Evolutionary conservation across 2,329 filamentous ascomycete species (phyloP).

Genomic region (Colletotrichum shisoi): DNA sequence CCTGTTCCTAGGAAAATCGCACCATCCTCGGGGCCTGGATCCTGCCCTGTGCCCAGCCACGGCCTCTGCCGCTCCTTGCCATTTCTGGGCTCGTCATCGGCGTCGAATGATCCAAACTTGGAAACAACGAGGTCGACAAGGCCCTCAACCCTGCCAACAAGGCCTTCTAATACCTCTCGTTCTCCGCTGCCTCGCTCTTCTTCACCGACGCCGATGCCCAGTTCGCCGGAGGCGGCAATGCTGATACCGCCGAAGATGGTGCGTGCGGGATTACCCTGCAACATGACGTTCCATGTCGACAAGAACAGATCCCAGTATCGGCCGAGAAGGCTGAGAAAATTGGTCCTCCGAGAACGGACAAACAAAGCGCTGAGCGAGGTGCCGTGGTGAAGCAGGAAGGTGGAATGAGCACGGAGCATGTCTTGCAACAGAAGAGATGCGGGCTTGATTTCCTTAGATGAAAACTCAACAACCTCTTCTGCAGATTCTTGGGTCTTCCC

Average conservation of each 20-base stretch:
- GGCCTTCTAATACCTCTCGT: slow-evolving; percentile 89
- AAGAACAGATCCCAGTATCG: slow-evolving; percentile 80
- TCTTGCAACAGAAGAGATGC: slow-evolving; percentile 80
- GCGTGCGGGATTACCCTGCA: slow-evolving; percentile 86
- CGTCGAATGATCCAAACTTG: slow-evolving; percentile 70
- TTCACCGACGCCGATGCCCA: slow-evolving; percentile 93
- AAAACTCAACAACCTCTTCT: slow-evolving; percentile 74
- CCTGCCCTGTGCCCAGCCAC: slow-evolving; percentile 78
- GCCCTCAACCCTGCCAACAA: slow-evolving; percentile 79
- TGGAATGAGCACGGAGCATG: slow-evolving; percentile 79
- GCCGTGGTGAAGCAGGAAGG: slow-evolving; percentile 89
- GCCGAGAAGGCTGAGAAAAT: slow-evolving; percentile 76
- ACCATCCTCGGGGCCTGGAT: slow-evolving; percentile 77
- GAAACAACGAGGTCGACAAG: slow-evolving; percentile 88
- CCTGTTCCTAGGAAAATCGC: slow-evolving; percentile 86
- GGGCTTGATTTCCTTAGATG: slow-evolving; percentile 87
- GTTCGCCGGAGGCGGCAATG: slow-evolving; percentile 85
- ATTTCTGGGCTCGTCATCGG: slow-evolving; percentile 42
- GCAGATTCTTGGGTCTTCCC: slow-evolving; percentile 53
- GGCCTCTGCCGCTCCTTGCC: slow-evolving; percentile 45
- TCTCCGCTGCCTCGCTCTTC: slow-evolving; percentile 95
- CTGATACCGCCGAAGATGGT: slow-evolving; percentile 85
- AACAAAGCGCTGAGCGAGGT: slow-evolving; percentile 76
- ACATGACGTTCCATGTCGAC: slow-evolving; percentile 83
- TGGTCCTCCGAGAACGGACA: slow-evolving; percentile 67